phyloP scores from a whole-genome alignment of 148 eudicot species.

The Dysphania ambrosioides region DNA sequence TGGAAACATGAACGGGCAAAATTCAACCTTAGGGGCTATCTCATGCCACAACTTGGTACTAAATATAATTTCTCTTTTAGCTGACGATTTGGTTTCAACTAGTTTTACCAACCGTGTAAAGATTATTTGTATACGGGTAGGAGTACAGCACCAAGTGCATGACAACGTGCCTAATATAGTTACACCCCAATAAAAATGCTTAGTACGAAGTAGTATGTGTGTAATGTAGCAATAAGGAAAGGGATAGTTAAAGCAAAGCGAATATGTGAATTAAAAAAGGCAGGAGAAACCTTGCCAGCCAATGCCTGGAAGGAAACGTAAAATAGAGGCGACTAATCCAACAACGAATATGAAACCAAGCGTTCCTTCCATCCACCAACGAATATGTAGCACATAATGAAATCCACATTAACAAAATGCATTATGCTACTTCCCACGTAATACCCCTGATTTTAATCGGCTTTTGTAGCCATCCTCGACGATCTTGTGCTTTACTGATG shows the following conservation, averaged over 20 bases:
- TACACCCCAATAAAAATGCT: not conserved
- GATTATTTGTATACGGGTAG: too few relatives aligned
- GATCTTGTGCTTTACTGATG: constrained; percentile 54
- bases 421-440: constrained; percentile 24
- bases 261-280: not conserved
- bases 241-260: not conserved
- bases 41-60: too few relatives aligned
- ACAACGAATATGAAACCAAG: constrained; percentile 76
- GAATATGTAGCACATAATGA: constrained; percentile 45
- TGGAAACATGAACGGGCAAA: too few relatives aligned
- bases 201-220: not conserved
- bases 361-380: constrained; percentile 51
- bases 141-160: too few relatives aligned
- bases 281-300: constrained; percentile 42
- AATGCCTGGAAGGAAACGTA: constrained; percentile 66
- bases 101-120: too few relatives aligned
- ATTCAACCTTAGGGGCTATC: too few relatives aligned
- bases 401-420: constrained; percentile 55
- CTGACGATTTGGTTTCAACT: too few relatives aligned
- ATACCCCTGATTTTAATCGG: constrained; percentile 3
- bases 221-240: not conserved
- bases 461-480: constrained; percentile 31
- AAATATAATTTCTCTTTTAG: too few relatives aligned
- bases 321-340: constrained; percentile 85
- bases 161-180: not conserved